Base-by-base conservation (phyloP, 2,329 filamentous ascomycete species). In the Domatiomyces catenatus region DNA sequence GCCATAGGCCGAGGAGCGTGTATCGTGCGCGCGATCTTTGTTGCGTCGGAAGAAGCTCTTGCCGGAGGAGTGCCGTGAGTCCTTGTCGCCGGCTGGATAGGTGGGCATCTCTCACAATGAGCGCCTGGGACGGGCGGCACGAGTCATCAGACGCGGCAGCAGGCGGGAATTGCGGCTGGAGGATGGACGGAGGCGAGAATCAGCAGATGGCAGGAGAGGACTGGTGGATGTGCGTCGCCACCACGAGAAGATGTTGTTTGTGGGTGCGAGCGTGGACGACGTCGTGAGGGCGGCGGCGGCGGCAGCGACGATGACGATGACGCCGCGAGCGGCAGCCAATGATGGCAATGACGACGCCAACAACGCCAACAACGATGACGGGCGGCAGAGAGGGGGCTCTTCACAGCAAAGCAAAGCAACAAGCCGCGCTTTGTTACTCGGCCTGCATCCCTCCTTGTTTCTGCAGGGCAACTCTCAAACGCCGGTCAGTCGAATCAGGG, bases 1-100 rank as follows among this genome's bases (percentile, higher is more conserved):
- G 45, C 44, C 46, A 49, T 50, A 18, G 49, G 60, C 8, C 10
- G 15, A 15, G 19, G 45, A 26, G 22, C 20, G 45, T 8, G 45
- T 22, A 10, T 26, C 17, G 8, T 28, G 8, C 8, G 22, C 45
- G 12, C 26, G 19, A 68, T 93, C 84, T 71, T 87, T 92, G 70
- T 76, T 84, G 64, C 88, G 80, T 62, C 86, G 88, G 72, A 95
- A 95, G 73, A 95, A 87, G 56, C 83, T 86, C 65, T 83, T 83
- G 64, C 81, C 83, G 63, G 86, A 88, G 58, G 84, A 87, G 73
- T 90, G 84, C 68, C 85, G 81, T 62, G 83, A 75, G 71, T 89
- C 87, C 72, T 86, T 83, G 72, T 83, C 75, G 64, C 77, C 74
- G 61, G 80, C 64, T 73, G 79, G 79, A 79, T 66, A 67, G 50